Base-by-base conservation (phyloP, 1,139 yeast genomes). In the Saccharomyces hybrid region DNA sequence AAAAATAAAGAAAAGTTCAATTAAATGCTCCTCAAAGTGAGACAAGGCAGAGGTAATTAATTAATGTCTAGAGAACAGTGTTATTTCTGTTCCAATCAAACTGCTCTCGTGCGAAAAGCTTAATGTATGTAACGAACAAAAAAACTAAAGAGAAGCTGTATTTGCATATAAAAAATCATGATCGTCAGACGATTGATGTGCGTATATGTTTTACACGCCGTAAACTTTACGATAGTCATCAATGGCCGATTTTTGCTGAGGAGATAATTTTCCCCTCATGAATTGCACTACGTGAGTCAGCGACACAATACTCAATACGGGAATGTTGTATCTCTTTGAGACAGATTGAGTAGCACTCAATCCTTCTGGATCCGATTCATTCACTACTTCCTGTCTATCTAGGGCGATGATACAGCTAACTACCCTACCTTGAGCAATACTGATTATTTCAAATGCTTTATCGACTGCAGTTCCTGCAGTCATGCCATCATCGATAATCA, bases 391-490 rank as follows among this genome's bases (percentile, higher is more conserved):
- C 76, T 90, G 96, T 77, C 99, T 84, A 72, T 93, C 99, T 65
- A 93, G 80, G 27, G 97, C 96, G 66, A 93, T 87, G 60, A 90
- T 84, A 58, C 89, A 82, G 3, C 96, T 98, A 48, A 82, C 87
- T 31, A 89, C 23, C 86, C 75, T 67, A 53, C 97, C 98, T 47
- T 81, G 76, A 63, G 84, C 93, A 27, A 69, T 75, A 29, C 76
- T 76, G 65, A 93, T 89, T 64, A 93, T 87, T 53, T 79, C 83
- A 63, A 88, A 86, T 0, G 98, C 97, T 73, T 93, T 98, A 65
- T 86, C 87, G 69, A 91, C 89, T 53, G 99, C 98, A 56, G 98
- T 93, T 46, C 99, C 99, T 2, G 98, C 98, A 57, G 98, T 91
- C 83, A 93, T 91, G 52, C 91, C 97, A 67, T 93, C 98, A 72